Evolutionary conservation across 2,329 filamentous ascomycete genomes (phyloP).

Genomic region (Pseudofabraea citricarpa): DNA sequence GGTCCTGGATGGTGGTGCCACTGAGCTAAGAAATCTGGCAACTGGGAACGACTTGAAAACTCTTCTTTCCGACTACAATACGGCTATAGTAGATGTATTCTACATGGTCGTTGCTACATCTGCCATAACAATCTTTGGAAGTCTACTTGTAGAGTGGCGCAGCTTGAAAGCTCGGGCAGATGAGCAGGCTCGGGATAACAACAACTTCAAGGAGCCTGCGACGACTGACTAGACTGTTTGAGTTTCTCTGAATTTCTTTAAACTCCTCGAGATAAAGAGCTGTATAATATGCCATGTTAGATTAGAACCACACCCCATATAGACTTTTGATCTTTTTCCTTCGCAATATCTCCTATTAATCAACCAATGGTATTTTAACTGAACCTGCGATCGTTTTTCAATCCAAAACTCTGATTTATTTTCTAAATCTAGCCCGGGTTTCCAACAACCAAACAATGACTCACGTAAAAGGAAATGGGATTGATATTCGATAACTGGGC

Average conservation of each 20-base stretch:
- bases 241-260: neutral
- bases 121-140: conserved; percentile 14
- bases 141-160: conserved; percentile 19
- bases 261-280: neutral
- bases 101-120: conserved; percentile 13
- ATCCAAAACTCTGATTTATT: too few relatives aligned
- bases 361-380: too few relatives aligned
- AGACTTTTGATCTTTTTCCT: neutral
- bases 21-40: conserved; percentile 8
- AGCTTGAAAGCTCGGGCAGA: conserved; percentile 8
- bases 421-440: too few relatives aligned
- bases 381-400: too few relatives aligned
- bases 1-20: conserved; percentile 7
- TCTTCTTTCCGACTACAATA: conserved; percentile 18
- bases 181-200: neutral
- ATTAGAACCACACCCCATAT: neutral
- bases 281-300: neutral
- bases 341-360: neutral
- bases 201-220: neutral
- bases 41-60: conserved; percentile 10
- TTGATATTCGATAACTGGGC: too few relatives aligned
- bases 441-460: too few relatives aligned
- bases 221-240: neutral
- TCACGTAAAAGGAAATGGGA: too few relatives aligned
- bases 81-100: conserved; percentile 15